Percentiles rank a stretch among this genome's conserved stretches.
phyloP scores from a whole-genome alignment of 371 early-diverging fungal genomes.

The Smittium culicis region DNA sequence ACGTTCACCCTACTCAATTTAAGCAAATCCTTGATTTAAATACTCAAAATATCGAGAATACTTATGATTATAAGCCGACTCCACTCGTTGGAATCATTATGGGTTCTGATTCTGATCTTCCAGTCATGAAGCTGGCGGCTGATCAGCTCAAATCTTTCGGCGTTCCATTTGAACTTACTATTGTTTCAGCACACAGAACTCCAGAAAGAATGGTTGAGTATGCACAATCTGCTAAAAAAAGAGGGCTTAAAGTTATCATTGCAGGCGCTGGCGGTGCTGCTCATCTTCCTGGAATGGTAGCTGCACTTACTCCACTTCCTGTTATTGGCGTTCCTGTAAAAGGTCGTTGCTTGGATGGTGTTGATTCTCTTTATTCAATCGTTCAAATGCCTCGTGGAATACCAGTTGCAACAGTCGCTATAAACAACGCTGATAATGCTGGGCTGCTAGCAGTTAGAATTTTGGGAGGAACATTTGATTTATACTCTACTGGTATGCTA shows the following conservation, averaged over 20 bases:
- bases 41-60: slow-evolving; percentile 15
- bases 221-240: slow-evolving; percentile 66
- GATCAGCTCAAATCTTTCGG: slow-evolving; percentile 69
- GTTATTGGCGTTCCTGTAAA: slow-evolving; percentile 95
- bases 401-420: slow-evolving; percentile 94
- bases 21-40: slow-evolving; percentile 12
- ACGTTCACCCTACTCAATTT: slow-evolving; percentile 11
- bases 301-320: slow-evolving; percentile 86
- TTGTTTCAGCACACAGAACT: slow-evolving; percentile 93
- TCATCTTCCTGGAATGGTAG: slow-evolving; percentile 96
- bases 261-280: slow-evolving; percentile 97
- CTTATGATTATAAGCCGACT: slow-evolving; percentile 30
- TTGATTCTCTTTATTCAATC: slow-evolving; percentile 88
- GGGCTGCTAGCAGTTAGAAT: slow-evolving; percentile 88
- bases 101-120: slow-evolving; percentile 94
- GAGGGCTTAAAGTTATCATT: slow-evolving; percentile 88
- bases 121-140: slow-evolving; percentile 82
- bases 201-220: slow-evolving; percentile 84
- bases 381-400: slow-evolving; percentile 98
- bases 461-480: slow-evolving; percentile 60
- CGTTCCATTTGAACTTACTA: slow-evolving; percentile 84
- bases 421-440: slow-evolving; percentile 90
- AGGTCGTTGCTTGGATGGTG: slow-evolving; percentile 79
- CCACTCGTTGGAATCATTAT: slow-evolving; percentile 91
- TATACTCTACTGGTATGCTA: slow-evolving; percentile 57